Conservation (phyloP, 805 yeast species). For the Yarrowia alimentaria region DNA sequence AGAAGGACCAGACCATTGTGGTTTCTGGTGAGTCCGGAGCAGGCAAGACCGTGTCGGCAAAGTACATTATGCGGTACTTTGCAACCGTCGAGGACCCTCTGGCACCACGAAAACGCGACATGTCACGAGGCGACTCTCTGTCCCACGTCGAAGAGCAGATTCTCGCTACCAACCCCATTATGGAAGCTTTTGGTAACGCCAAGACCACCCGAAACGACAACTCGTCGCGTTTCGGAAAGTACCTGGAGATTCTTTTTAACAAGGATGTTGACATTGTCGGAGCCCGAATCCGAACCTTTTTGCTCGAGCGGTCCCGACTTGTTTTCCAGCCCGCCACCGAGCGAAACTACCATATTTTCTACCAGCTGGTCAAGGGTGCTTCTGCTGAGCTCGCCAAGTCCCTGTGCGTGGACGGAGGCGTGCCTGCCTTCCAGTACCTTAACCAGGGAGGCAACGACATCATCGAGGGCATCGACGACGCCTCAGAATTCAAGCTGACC, state of each 20-base stretch:
- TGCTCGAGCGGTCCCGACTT: conserved; percentile 88
- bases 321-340: conserved; percentile 91
- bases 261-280: conserved; percentile 76
- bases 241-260: conserved; percentile 86
- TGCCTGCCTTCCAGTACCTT: conserved; percentile 73
- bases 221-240: conserved; percentile 96
- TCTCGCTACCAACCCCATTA: conserved; percentile 92
- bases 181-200: conserved; percentile 99
- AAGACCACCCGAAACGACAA: conserved; percentile 96
- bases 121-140: conserved; percentile 54
- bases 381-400: conserved; percentile 43
- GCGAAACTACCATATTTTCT: conserved; percentile 92
- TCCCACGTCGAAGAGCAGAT: conserved; percentile 91
- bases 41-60: conserved; percentile 96
- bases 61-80: conserved; percentile 94
- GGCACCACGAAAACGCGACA: conserved; percentile 36
- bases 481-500: conserved; percentile 71
- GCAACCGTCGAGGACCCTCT: conserved; percentile 77
- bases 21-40: conserved; percentile 99
- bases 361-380: conserved; percentile 78
- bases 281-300: conserved; percentile 88
- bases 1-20: conserved; percentile 88
- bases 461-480: conserved; percentile 80
- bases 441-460: conserved; percentile 79
- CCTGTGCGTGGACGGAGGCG: conserved; percentile 53